Percentiles rank a stretch among this genome's conserved stretches.
Conservation (phyloP, 495 filamentous ascomycete genomes). For the Evansstolkia leycettana region DNA sequence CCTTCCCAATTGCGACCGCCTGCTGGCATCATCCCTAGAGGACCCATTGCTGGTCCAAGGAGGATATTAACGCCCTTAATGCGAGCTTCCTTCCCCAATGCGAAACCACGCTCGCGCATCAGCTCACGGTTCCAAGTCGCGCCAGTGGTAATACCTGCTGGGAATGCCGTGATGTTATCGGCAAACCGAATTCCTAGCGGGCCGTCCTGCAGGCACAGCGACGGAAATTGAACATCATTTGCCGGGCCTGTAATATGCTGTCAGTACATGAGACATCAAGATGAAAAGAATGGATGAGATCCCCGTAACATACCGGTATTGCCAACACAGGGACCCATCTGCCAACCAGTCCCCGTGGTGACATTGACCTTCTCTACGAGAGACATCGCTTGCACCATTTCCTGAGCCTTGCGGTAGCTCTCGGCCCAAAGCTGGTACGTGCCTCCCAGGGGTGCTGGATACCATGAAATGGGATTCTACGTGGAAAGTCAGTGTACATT, state of each 20-base stretch:
- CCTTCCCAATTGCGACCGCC: slow-evolving; percentile 92
- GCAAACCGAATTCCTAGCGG: slow-evolving; percentile 70
- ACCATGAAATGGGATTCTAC: slow-evolving; percentile 54
- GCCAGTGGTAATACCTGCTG: slow-evolving; percentile 74
- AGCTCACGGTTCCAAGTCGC: slow-evolving; percentile 79
- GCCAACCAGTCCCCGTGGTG: slow-evolving; percentile 87
- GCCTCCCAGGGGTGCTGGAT: slow-evolving; percentile 75
- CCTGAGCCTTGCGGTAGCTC: slow-evolving; percentile 70
- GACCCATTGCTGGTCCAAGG: slow-evolving; percentile 66
- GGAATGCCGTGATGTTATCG: slow-evolving; percentile 67
- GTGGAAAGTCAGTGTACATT: neutral
- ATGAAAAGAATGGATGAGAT: neutral
- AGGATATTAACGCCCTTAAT: slow-evolving; percentile 63
- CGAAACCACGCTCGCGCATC: slow-evolving; percentile 58
- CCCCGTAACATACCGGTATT: slow-evolving; percentile 61
- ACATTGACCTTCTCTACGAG: slow-evolving; percentile 89
- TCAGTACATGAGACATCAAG: neutral
- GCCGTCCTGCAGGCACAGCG: slow-evolving; percentile 82
- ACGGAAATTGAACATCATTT: slow-evolving; percentile 61
- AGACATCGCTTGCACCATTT: slow-evolving; percentile 70
- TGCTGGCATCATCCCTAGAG: slow-evolving; percentile 67
- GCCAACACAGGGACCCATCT: slow-evolving; percentile 81
- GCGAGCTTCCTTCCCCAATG: slow-evolving; percentile 57
- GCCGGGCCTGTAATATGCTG: slow-evolving; percentile 39
- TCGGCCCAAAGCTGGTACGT: slow-evolving; percentile 58